Percentiles rank a stretch among this genome's conserved stretches.
Conservation (phyloP, 139 green algal species). For the Dunaliella primolecta region DNA sequence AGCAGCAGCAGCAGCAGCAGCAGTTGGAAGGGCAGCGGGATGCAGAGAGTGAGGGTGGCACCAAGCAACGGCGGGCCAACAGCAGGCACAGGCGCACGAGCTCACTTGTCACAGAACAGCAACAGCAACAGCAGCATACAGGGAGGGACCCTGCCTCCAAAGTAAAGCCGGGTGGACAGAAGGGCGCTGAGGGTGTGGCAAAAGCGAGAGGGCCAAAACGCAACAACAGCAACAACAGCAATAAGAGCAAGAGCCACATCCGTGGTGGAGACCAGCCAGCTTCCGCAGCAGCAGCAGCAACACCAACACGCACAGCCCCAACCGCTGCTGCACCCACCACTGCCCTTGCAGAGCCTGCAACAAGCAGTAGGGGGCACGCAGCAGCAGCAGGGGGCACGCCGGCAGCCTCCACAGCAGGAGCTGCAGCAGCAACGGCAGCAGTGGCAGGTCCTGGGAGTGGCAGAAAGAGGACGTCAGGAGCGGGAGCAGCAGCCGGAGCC, state of each 20-base stretch:
- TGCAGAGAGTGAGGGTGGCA: background rate
- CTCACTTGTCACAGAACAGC: background rate
- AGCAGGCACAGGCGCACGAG: too few species aligned
- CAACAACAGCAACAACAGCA: too few species aligned
- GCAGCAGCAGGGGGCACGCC: background rate
- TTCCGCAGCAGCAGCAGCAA: too few species aligned
- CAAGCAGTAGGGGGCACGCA: too few species aligned
- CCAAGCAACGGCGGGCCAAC: background rate
- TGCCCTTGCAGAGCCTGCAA: too few species aligned
- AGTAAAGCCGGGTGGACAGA: background rate
- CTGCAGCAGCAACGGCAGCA: background rate
- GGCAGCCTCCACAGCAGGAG: background rate
- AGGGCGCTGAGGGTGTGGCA: background rate
- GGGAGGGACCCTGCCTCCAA: background rate
- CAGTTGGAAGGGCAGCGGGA: background rate
- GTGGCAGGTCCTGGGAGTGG: background rate
- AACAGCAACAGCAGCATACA: background rate
- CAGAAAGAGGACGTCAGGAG: background rate
- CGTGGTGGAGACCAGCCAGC: too few species aligned
- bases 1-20: background rate
- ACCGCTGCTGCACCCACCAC: background rate
- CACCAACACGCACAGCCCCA: too few species aligned
- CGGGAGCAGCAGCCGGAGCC: background rate
- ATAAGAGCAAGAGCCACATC: too few species aligned
- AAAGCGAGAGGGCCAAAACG: too few species aligned